Conservation (phyloP, 2,329 filamentous ascomycete genomes). For the Trichoderma arundinaceum region DNA sequence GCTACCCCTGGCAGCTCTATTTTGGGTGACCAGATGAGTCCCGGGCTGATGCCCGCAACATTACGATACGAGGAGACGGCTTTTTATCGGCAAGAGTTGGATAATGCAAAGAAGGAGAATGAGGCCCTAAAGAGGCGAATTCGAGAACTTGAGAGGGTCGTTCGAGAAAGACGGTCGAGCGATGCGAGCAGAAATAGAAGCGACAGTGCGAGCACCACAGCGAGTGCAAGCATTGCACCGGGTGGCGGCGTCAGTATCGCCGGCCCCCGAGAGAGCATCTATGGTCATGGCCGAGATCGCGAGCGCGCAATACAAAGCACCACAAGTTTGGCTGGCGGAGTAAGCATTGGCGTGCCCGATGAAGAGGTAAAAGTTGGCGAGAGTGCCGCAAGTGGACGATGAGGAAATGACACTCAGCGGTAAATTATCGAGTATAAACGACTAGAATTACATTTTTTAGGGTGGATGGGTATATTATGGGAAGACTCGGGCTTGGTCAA, state of each 20-base stretch:
- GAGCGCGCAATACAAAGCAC: conserved; percentile 54
- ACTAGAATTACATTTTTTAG: not conserved
- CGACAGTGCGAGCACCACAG: conserved; percentile 60
- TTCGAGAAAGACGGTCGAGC: conserved; percentile 56
- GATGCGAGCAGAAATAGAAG: conserved; percentile 55
- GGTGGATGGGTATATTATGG: not conserved
- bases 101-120: conserved; percentile 67
- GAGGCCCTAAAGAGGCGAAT: conserved; percentile 65
- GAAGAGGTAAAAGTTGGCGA: conserved; percentile 66
- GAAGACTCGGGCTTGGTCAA: conserved; percentile 1
- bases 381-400: conserved; percentile 60
- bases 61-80: conserved; percentile 67
- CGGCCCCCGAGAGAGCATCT: conserved; percentile 49
- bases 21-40: conserved; percentile 53
- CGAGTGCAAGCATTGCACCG: conserved; percentile 52
- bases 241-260: conserved; percentile 52
- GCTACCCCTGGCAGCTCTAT: conserved; percentile 49
- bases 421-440: not conserved
- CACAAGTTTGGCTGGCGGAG: conserved; percentile 53
- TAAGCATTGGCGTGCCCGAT: conserved; percentile 62
- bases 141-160: conserved; percentile 63
- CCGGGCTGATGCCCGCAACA: conserved; percentile 61
- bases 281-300: conserved; percentile 45
- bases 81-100: conserved; percentile 64
- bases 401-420: conserved; percentile 31